phyloP scores from a whole-genome alignment of 2,329 filamentous ascomycete genomes.

The Colletotrichum navitas region DNA sequence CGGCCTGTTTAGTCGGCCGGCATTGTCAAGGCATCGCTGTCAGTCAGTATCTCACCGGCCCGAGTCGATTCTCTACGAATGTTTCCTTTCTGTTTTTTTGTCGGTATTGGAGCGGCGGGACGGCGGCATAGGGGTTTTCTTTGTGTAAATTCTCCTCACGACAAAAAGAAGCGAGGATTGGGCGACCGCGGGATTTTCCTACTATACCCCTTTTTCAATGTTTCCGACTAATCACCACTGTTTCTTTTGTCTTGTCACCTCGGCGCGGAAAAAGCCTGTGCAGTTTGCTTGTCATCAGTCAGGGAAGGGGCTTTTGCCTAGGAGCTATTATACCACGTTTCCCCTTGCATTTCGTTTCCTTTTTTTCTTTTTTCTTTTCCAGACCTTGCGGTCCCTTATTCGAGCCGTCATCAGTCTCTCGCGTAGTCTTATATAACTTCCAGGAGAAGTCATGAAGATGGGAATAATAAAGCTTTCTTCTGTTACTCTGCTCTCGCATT shows the following conservation, averaged over 20 bases:
- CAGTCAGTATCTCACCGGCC: neutral
- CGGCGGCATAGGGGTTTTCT: conserved; percentile 6
- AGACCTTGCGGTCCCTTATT: neutral
- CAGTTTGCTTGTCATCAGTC: conserved; percentile 1
- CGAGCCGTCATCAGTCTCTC: neutral
- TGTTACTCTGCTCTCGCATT: neutral
- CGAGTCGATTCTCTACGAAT: neutral
- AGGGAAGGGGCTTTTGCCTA: neutral
- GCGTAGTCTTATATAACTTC: neutral
- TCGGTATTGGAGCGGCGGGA: neutral
- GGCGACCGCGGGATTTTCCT: conserved; percentile 16
- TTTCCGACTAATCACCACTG: conserved; percentile 12
- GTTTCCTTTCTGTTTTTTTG: neutral
- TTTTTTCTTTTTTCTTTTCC: no score
- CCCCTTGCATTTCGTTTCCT: neutral
- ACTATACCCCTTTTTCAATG: conserved; percentile 20
- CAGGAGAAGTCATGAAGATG: neutral
- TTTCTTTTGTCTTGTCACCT: conserved; percentile 5
- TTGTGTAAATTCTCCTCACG: conserved; percentile 17
- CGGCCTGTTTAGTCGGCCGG: neutral
- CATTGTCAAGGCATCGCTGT: neutral
- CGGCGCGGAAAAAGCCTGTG: conserved; percentile 9
- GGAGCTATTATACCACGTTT: conserved; percentile 22
- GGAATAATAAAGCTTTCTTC: neutral
- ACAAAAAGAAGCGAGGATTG: conserved; percentile 17